Evolutionary conservation across 169 alveolate genomes (phyloP), one percentile per base, ranked within the genome.

Genomic region (Plasmodium knowlesi): DNA sequence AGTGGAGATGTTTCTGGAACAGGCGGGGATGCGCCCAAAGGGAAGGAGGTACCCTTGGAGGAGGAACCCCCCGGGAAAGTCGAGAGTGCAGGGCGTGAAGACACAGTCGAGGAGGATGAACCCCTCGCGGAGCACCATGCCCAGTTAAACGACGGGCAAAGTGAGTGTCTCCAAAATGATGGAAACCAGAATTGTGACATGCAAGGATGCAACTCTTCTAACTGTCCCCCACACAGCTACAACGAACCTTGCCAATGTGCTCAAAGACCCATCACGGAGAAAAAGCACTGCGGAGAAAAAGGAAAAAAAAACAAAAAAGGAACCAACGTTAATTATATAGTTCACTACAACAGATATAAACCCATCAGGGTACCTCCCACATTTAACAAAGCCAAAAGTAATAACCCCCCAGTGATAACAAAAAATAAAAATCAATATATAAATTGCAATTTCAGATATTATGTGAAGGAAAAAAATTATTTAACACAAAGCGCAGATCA

Each of bases 361-460:
- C 93, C 93, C 2, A 84, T 84, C 5, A 86, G 86, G 50, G 43
- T 71, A 86, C 16, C 22, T 30, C 70, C 82, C 30, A 9, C 43
- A 30, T 78, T 54, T 53, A 86, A 57, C 67, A 86, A 86, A 53
- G 54, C 4, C 5, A 41, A 28, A 22, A 32, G 39, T 32, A 54
- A 12, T 30, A 34, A 22, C 53, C 30, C 32, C 30, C 71, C 93
- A 10, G n/a, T 57, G 19, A 71, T 78, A 46, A 86, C 74, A 86
- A 86, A 71, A 54, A 86, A 76, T 54, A 73, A 46, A 76, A 86
- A 86, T 54, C 93, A 86, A 39, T 86, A 86, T 78, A 30, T 86
- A n/a, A 86, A 86, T 86, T 86, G 93, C 70, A 86, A 86, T 86
- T 86, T 86, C 28, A 43, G 93, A n/a, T 86, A 86, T 39, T 86